These are phyloP conservation scores for Colletotrichum cereale DNA, from an alignment of 2,329 filamentous ascomycete species.

Conservation along the genomic window DNA sequence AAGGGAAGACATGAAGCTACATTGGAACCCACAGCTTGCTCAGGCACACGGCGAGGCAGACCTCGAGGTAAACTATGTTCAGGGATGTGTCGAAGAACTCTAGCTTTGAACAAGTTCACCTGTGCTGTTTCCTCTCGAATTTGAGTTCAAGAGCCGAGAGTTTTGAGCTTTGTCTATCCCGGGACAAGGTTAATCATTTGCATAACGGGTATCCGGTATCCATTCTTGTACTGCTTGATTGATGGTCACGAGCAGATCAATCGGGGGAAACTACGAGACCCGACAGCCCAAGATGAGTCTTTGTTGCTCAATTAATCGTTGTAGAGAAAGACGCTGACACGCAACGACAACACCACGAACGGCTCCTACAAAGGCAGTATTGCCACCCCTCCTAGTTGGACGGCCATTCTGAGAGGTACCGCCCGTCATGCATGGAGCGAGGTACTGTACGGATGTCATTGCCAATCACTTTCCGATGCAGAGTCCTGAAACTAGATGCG, in stretches of 20 bases:
- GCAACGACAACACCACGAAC: neutral
- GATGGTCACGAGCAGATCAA: neutral
- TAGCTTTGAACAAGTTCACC: slow-evolving; percentile 31
- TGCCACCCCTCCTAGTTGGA: slow-evolving; percentile 12
- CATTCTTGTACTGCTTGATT: neutral
- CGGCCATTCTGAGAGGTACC: neutral
- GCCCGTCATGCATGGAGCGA: slow-evolving; percentile 24
- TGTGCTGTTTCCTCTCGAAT: slow-evolving; percentile 30
- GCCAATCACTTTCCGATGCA: slow-evolving; percentile 37
- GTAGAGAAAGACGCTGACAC: neutral
- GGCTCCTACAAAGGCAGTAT: neutral
- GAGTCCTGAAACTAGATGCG: slow-evolving; percentile 37
- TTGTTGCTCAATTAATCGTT: neutral
- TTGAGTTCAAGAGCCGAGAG: slow-evolving; percentile 26
- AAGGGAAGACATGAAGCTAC: neutral
- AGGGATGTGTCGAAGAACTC: slow-evolving; percentile 25
- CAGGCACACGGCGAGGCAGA: slow-evolving; percentile 7
- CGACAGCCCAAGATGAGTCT: neutral
- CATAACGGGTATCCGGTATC: neutral
- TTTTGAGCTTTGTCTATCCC: slow-evolving; percentile 7
- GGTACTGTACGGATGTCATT: slow-evolving; percentile 30
- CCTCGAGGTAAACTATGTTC: neutral
- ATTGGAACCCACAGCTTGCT: neutral
- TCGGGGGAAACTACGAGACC: neutral
- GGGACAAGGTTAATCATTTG: slow-evolving; percentile 12